Percentiles rank a stretch among this genome's conserved stretches.
phyloP scores from a whole-genome alignment of 1,284 basidiomycete genomes.

The Hemileccinum hortonii region DNA sequence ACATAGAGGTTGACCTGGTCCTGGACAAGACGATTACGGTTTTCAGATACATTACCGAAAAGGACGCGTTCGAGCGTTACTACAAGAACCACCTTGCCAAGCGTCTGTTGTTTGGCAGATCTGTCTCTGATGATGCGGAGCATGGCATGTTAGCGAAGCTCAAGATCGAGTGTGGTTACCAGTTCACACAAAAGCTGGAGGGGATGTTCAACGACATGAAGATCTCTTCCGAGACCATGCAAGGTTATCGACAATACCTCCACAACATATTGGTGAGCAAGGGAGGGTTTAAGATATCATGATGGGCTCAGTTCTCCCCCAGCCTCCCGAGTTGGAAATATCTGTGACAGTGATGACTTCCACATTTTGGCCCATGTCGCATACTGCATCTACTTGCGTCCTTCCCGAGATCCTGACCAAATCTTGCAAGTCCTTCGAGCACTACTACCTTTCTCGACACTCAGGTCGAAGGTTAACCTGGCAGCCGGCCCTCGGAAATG shows the following conservation, averaged over 20 bases:
- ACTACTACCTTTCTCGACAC: slow-evolving; percentile 88
- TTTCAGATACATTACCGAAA: slow-evolving; percentile 93
- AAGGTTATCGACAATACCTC: slow-evolving; percentile 67
- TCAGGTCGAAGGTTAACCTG: slow-evolving; percentile 89
- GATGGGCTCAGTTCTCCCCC: slow-evolving; percentile 3
- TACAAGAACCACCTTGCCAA: slow-evolving; percentile 97
- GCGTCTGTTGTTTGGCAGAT: slow-evolving; percentile 82
- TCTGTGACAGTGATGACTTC: slow-evolving; percentile 90
- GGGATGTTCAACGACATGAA: slow-evolving; percentile 99
- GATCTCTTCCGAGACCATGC: slow-evolving; percentile 81
- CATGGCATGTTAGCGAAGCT: slow-evolving; percentile 97
- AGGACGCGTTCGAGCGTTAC: slow-evolving; percentile 97
- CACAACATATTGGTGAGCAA: slow-evolving; percentile 52
- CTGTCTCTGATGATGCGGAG: slow-evolving; percentile 96
- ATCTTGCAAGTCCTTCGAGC: slow-evolving; percentile 78
- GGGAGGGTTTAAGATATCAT: neutral
- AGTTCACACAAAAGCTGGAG: slow-evolving; percentile 97
- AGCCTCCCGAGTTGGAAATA: slow-evolving; percentile 77
- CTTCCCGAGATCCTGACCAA: slow-evolving; percentile 67
- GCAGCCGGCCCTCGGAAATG: slow-evolving; percentile 92
- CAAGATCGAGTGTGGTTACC: slow-evolving; percentile 94
- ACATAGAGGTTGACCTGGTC: slow-evolving; percentile 85
- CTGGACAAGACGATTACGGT: slow-evolving; percentile 95
- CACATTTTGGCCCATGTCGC: slow-evolving; percentile 87
- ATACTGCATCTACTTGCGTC: slow-evolving; percentile 60